Conservation (phyloP, 371 early-diverging fungal species). For the Saksenaea oblongispora region DNA sequence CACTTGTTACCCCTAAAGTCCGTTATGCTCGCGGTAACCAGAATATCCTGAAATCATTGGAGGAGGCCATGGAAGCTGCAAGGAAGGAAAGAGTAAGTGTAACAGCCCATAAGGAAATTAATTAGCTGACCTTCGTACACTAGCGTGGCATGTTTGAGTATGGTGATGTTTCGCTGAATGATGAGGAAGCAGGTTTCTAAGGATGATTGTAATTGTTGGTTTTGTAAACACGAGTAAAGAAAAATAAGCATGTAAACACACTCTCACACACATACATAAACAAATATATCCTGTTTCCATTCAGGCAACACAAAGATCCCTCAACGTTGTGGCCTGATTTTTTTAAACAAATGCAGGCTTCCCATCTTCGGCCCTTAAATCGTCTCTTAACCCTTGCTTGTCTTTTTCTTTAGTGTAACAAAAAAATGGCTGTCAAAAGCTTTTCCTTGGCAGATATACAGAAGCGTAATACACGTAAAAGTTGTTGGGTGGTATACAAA, state of each 20-base stretch:
- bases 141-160: not conserved
- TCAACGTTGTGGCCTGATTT: not conserved
- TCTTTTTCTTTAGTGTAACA: not conserved
- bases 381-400: not conserved
- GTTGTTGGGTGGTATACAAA: conserved; percentile 74
- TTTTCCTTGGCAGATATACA: conserved; percentile 58
- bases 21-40: conserved; percentile 60
- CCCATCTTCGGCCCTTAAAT: conserved; percentile 1
- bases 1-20: conserved; percentile 62
- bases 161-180: not conserved
- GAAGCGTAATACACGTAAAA: conserved; percentile 55
- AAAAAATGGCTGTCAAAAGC: conserved; percentile 8
- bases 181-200: not conserved
- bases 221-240: not conserved
- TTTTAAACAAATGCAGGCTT: not conserved
- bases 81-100: conserved; percentile 61
- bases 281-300: not conserved
- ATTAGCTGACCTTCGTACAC: not conserved
- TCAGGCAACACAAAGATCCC: not conserved
- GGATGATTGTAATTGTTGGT: not conserved
- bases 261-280: not conserved
- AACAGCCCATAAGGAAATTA: not conserved
- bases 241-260: not conserved
- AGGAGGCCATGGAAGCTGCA: conserved; percentile 45
- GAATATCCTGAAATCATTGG: conserved; percentile 47